phyloP scores from a whole-genome alignment of 2,329 filamentous ascomycete genomes.

The Pseudogymnoascus sp. region DNA sequence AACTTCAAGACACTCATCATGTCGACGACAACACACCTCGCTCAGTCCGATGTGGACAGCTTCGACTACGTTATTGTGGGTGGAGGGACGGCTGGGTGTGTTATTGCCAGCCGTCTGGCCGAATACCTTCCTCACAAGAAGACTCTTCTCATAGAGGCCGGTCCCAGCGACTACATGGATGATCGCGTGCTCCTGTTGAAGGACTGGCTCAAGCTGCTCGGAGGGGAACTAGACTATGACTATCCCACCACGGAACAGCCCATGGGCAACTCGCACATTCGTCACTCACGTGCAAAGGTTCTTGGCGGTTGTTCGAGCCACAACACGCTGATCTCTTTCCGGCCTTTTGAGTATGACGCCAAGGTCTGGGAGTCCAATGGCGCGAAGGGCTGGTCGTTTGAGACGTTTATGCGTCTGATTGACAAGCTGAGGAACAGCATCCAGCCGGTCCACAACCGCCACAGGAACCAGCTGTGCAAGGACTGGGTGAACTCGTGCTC shows the following conservation, averaged over 20 bases:
- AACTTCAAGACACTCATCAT: conserved; percentile 7
- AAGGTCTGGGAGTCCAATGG: conserved; percentile 76
- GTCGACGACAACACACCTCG: conserved; percentile 14
- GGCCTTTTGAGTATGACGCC: conserved; percentile 82
- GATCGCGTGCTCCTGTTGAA: conserved; percentile 79
- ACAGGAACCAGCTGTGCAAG: conserved; percentile 83
- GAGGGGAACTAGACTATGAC: conserved; percentile 84
- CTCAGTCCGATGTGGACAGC: conserved; percentile 25
- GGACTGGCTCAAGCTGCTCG: conserved; percentile 77
- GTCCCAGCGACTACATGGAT: conserved; percentile 82
- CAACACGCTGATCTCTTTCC: conserved; percentile 90
- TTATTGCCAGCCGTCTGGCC: conserved; percentile 41
- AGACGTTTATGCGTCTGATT: conserved; percentile 71
- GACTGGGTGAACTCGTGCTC: conserved; percentile 83
- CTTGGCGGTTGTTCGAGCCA: conserved; percentile 88
- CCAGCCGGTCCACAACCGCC: conserved; percentile 75
- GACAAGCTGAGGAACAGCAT: conserved; percentile 85
- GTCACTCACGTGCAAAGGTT: conserved; percentile 86
- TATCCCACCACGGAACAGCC: conserved; percentile 82
- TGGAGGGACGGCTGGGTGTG: conserved; percentile 42
- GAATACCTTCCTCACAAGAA: conserved; percentile 77
- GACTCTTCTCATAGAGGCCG: conserved; percentile 77
- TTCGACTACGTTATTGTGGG: conserved; percentile 44
- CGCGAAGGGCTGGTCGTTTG: conserved; percentile 79
- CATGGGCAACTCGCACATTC: conserved; percentile 84